Base-by-base conservation (phyloP, 805 yeast species). In the Yamadazyma paraphyllophila region DNA sequence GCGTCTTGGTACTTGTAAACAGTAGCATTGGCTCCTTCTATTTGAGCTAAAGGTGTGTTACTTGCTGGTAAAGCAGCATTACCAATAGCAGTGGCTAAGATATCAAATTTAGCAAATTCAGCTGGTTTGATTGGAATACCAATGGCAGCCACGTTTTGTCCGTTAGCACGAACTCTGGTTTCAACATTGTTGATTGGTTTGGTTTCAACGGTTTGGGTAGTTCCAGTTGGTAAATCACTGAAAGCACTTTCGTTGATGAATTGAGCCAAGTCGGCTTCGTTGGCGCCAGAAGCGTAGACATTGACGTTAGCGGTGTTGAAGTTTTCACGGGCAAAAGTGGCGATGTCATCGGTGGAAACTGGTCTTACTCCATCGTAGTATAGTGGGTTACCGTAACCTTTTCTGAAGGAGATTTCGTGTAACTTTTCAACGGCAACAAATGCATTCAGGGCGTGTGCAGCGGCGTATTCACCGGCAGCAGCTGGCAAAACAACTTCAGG, bases 361-460 rank as follows among this genome's bases (percentile, higher is more conserved):
- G 74, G 70, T 53, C 76, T 67, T 53, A 78, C 76, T 50, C 88
- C 86, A 65, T 86, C 85, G 64, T 79, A 88, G 65, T 77, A 77
- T 59, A 88, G 76, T 53, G 96, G 85, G 69, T 84, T 81, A 61
- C 97, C 97, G 60, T 88, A 81, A 45, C 96, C 97, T 50, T 69
- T 74, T 77, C 94, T 87, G 82, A 86, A 94, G 41, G 96, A 81
- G 49, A 82, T 71, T 57, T 81, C 80, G 72, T 88, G 92, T 62
- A 89, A 80, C 55, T 82, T 78, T 70, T 90, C 97, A 51, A 82
- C 66, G 36, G 94, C 96, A 51, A 73, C 71, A 65, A 73, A 77
- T 49, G 69, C 65, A 47, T 88, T 77, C 56, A 74, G 67, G 12
- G 73, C 58, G 46, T 69, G 61, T 32, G 85, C 82, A 39, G 71